phyloP scores from a whole-genome alignment of 1,284 basidiomycete genomes.

The Baeospora myosura region DNA sequence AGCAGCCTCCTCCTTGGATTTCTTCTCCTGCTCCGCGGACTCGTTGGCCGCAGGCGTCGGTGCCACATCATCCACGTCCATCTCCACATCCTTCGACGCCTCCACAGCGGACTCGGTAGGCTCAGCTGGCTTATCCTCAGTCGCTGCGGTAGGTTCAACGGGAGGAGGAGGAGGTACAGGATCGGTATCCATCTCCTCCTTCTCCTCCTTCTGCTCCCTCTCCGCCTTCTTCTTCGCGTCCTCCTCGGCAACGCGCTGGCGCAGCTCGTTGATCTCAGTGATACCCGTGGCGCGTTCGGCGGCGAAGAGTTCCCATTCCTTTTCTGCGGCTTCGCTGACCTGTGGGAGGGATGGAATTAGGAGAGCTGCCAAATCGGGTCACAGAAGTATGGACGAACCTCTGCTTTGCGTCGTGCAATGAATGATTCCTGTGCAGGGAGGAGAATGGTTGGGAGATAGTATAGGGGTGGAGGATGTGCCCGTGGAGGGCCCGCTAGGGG shows the following conservation, averaged over 20 bases:
- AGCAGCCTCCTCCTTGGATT: constrained; percentile 34
- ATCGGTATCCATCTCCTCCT: constrained; percentile 20
- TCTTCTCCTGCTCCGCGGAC: constrained; percentile 26
- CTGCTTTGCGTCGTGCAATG: constrained; percentile 49
- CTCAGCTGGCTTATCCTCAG: constrained; percentile 9
- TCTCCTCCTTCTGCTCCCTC: constrained; percentile 16
- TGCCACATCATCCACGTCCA: constrained; percentile 27
- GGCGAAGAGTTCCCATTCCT: constrained; percentile 59
- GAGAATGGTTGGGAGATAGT: constrained; percentile 66
- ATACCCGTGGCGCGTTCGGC: constrained; percentile 52
- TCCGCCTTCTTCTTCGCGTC: constrained; percentile 34
- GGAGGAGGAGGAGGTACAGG: constrained; percentile 15
- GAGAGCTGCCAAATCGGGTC: constrained; percentile 1
- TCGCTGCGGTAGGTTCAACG: too few relatives aligned
- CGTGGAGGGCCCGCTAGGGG: constrained; percentile 43
- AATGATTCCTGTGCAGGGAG: constrained; percentile 67
- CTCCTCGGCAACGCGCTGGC: constrained; percentile 59
- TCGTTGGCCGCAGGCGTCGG: too few relatives aligned
- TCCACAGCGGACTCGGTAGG: too few relatives aligned
- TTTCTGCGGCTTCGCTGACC: constrained; percentile 57
- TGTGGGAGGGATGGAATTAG: constrained; percentile 25
- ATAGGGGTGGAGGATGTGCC: constrained; percentile 66
- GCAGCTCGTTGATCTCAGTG: constrained; percentile 53
- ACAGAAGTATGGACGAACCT: constrained; percentile 35
- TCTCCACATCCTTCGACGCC: constrained; percentile 11